phyloP scores from a whole-genome alignment of 1,284 basidiomycete species.

The Cutaneotrichosporon daszewskae region DNA sequence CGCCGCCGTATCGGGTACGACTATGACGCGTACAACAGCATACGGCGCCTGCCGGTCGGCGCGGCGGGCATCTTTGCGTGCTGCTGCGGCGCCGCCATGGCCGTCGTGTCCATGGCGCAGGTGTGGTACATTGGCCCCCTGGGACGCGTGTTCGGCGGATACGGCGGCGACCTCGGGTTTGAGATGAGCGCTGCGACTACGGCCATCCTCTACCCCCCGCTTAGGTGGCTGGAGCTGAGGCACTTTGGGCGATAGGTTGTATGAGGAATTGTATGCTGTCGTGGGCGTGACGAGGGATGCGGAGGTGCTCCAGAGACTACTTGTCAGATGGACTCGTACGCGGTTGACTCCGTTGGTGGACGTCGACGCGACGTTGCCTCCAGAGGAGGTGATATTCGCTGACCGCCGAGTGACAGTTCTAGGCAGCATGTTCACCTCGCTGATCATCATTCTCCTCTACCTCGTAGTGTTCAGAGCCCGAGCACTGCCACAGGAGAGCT shows the following conservation, averaged over 20 bases:
- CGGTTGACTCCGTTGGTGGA: too few species aligned
- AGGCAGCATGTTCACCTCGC: too few species aligned
- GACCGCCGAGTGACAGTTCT: too few species aligned
- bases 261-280: too few species aligned
- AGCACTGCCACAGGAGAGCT: too few species aligned
- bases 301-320: too few species aligned
- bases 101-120: slow-evolving; percentile 39
- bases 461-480: too few species aligned
- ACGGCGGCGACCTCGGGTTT: slow-evolving; percentile 58
- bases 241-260: slow-evolving; percentile 19
- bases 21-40: slow-evolving; percentile 55
- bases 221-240: slow-evolving; percentile 31
- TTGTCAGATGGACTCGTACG: too few species aligned
- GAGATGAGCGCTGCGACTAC: slow-evolving; percentile 48
- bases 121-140: slow-evolving; percentile 56
- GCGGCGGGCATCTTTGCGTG: slow-evolving; percentile 55
- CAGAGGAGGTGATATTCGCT: too few species aligned
- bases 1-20: slow-evolving; percentile 55
- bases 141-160: slow-evolving; percentile 49
- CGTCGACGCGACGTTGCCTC: too few species aligned
- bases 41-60: slow-evolving; percentile 54
- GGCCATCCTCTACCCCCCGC: slow-evolving; percentile 27
- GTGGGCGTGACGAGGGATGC: too few species aligned
- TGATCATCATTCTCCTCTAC: too few species aligned
- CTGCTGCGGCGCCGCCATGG: slow-evolving; percentile 52